Evolutionary conservation across 805 yeast species (phyloP), one percentile per base, ranked within the genome.

Genomic region (Sugiyamaella americana): DNA sequence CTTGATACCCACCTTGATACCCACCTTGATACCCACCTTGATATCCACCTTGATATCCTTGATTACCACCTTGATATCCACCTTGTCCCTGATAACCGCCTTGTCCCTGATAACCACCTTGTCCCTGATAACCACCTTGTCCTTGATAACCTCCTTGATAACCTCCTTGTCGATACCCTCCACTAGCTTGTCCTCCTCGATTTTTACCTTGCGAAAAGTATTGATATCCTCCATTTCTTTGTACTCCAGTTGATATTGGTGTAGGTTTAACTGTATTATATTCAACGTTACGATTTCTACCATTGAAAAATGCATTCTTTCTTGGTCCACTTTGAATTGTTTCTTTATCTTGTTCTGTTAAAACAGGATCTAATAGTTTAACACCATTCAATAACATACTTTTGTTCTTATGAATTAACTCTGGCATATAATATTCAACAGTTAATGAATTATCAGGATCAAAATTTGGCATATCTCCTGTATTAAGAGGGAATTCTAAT

Each of bases 311-410:
- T 23, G 51, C 54, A 20, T 56, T 55, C 1, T 67, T 56, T 21
- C 50, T 55, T 53, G 59, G 78, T 5, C 61, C 79, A 55, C 79
- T 74, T 26, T 73, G 58, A 11, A 87, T 70, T 8, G 73, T 67
- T 51, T 82, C 87, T 47, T 72, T 75, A 56, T 89, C 97, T 41
- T 81, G 82, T 35, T 75, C 77, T 3, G 79, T 78, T 40, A 91
- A 68, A 5, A 81, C 80, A 17, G 72, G 71, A 30, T 67, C 66
- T 49, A 80, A 82, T 3, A 87, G 75, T 50, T 79, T 78, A 58
- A 71, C 87, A 0, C 97, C 97, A 40, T 81, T 84, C 52, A 91
- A 64, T 19, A 91, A 69, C 84, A 93, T 84, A 1, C 95, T 83
- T 61, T 91, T 93, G 26, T 87, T 82, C 2, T 46, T 54, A 11